Base-by-base conservation (phyloP, 106 monocot species). In the Hemerocallis citrina region DNA sequence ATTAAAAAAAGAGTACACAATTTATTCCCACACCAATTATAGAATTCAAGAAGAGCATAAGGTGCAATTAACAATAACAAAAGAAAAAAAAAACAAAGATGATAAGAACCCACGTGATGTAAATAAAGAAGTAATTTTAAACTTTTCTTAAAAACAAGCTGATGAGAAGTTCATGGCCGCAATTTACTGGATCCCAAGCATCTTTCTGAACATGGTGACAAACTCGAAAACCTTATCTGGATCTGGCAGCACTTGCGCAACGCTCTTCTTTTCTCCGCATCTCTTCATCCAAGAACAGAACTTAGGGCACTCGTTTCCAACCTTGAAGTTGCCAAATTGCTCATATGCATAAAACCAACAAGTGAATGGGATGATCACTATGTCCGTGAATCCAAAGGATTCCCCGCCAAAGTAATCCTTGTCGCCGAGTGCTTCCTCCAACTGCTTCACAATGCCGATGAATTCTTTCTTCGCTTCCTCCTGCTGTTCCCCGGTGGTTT, bases 381-480 rank as follows among this genome's bases (percentile, higher is more conserved):
- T 67, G 67, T 74, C 74, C 1, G 61, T 49, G 16, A 67, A 61
- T 21, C 74, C 67, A 8, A 74, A 74, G 8, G 19, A 34, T 0
- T 67, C 59, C 0, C 67, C 74, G 4, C 42, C 54, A 14, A 74
- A 74, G 39, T 59, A 74, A 0, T 28, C 38, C 16, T 44, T 67
- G 4, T 62, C 74, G 1, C 74, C 67, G 0, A 74, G 74, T 39
- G 33, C 43, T 23, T 30, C 67, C 15, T 74, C 74, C 27, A 74
- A 22, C 1, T 4, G 12, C 61, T 50, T 60, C 24, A 74, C 15
- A 24, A 16, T 24, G 28, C 55, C 67, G 0, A 61, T n/a, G n/a
- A 74, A 54, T 40, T 66, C 74, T n/a, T 38, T 55, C 51, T 55
- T 66, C 5, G 67, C 52, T 13, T 7, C 52, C 21, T 52, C 67